phyloP scores from a whole-genome alignment of 2,329 filamentous ascomycete species.

The Stromatinia cepivora region DNA sequence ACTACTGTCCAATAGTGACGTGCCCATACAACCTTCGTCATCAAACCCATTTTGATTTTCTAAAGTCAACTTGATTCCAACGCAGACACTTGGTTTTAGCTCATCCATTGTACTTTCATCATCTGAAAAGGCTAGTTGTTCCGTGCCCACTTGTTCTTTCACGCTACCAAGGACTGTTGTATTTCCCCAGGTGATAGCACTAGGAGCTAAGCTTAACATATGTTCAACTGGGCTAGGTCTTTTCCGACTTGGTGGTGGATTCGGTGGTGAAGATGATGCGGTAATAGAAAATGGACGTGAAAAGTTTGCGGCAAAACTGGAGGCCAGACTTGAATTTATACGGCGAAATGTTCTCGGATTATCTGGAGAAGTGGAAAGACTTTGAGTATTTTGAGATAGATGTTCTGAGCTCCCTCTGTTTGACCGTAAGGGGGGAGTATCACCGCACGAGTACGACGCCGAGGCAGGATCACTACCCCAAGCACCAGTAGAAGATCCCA shows the following conservation, averaged over 20 bases:
- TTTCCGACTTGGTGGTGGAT: conserved; percentile 49
- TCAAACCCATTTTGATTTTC: conserved; percentile 67
- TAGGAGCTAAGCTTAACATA: conserved; percentile 54
- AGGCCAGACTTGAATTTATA: conserved; percentile 56
- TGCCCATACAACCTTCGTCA: conserved; percentile 64
- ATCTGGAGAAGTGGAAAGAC: conserved; percentile 60
- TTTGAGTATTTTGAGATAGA: conserved; percentile 49
- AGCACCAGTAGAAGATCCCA: conserved; percentile 55
- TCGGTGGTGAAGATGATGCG: conserved; percentile 48
- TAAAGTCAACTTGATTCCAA: conserved; percentile 48
- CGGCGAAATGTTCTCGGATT: conserved; percentile 52
- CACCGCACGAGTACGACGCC: conserved; percentile 61
- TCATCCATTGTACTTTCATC: conserved; percentile 35
- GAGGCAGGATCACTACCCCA: conserved; percentile 56
- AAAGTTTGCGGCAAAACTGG: conserved; percentile 57
- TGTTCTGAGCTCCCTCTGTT: conserved; percentile 51
- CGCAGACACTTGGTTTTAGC: conserved; percentile 32
- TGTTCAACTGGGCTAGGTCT: conserved; percentile 62
- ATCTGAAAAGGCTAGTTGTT: conserved; percentile 37
- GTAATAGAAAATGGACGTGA: conserved; percentile 44
- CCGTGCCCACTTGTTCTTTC: conserved; percentile 36
- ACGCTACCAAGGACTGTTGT: conserved; percentile 44
- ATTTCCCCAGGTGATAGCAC: conserved; percentile 43
- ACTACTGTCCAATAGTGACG: conserved; percentile 55
- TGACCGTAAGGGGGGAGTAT: conserved; percentile 56